Evolutionary conservation across 179 eudicot species (phyloP), one percentile per base, ranked within the genome.

Genomic region (Corrigiola litoralis): DNA sequence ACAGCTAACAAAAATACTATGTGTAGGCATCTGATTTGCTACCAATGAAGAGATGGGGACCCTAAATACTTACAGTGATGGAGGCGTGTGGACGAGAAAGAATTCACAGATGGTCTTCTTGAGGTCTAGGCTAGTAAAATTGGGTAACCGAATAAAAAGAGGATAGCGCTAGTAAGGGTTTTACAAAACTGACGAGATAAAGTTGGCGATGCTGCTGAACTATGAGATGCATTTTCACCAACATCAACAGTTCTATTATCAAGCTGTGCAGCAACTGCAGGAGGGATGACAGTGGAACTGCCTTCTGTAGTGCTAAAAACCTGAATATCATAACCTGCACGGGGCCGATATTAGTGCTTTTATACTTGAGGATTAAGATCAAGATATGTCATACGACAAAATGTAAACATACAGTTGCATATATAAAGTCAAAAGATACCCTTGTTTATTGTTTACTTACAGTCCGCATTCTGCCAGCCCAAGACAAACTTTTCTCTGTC

Each of bases 381-480:
- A 34, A 33, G 33, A 8, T 17, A 70, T 58, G 25, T 44, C 37
- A 62, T 7, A 21, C 3, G n/a, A 20, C 21, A 50, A 17, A 44
- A 17, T 1, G n/a, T 56, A 51, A n/a, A n/a, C n/a, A n/a, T n/a
- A n/a, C n/a, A n/a, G n/a, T n/a, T n/a, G n/a, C n/a, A n/a, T n/a
- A 58, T 2, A 44, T 10, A 40, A 21, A 58, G 33, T 32, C 46
- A 58, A 34, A 23, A n/a, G n/a, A n/a, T n/a, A n/a, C n/a, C n/a
- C n/a, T n/a, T n/a, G n/a, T n/a, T n/a, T n/a, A n/a, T n/a, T 37
- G 47, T 58, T 1, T n/a, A 79, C 88, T 79, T 51, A 89, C 96
- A 92, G 63, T 85, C 74, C 8, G 85, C 87, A 56, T 74, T 81
- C 82, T 85, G 80, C 98, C 96, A 92, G 36, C 96, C 96, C 56